A percentile compares a stretch with the other conserved stretches of the same genome.
Conservation (phyloP, 495 filamentous ascomycete genomes). For the Penicillium alfredii region DNA sequence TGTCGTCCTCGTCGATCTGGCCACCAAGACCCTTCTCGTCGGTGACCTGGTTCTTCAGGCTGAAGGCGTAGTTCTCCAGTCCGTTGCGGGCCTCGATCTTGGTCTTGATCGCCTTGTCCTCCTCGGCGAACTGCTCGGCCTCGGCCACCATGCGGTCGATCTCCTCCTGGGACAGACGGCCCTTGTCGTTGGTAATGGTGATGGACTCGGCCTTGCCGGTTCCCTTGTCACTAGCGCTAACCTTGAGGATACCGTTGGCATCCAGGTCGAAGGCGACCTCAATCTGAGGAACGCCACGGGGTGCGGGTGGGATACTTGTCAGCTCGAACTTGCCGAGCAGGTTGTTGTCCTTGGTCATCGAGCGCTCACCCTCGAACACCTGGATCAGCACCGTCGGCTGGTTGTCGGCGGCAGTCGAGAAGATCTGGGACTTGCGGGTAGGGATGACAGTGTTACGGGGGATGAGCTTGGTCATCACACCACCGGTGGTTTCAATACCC, state of each 20-base stretch:
- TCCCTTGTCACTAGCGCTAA: constrained; percentile 91
- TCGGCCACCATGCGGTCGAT: constrained; percentile 98
- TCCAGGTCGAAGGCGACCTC: constrained; percentile 97
- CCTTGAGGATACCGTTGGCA: constrained; percentile 96
- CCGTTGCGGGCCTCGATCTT: constrained; percentile 94
- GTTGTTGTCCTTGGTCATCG: constrained; percentile 97
- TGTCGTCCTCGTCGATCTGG: constrained; percentile 98
- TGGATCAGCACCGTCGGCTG: constrained; percentile 96
- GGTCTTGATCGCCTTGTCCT: constrained; percentile 94
- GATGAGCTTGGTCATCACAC: constrained; percentile 97
- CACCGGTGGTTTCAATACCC: constrained; percentile 97
- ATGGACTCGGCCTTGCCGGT: constrained; percentile 95
- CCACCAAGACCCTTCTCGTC: constrained; percentile 95
- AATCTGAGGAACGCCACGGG: constrained; percentile 94
- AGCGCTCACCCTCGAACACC: constrained; percentile 93
- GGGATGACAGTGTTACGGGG: constrained; percentile 93
- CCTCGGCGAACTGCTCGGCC: constrained; percentile 96
- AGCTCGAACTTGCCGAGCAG: constrained; percentile 96
- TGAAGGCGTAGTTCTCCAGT: constrained; percentile 95
- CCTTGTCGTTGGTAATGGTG: constrained; percentile 98
- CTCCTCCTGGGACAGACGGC: constrained; percentile 89
- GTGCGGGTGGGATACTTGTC: constrained; percentile 87
- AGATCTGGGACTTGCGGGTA: constrained; percentile 95
- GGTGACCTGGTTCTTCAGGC: constrained; percentile 97
- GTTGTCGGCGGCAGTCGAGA: constrained; percentile 97